Evolutionary conservation across 108 stramenopile species (phyloP), one percentile per base, ranked within the genome.

Genomic region (Cyclotella choctawhatcheeana): DNA sequence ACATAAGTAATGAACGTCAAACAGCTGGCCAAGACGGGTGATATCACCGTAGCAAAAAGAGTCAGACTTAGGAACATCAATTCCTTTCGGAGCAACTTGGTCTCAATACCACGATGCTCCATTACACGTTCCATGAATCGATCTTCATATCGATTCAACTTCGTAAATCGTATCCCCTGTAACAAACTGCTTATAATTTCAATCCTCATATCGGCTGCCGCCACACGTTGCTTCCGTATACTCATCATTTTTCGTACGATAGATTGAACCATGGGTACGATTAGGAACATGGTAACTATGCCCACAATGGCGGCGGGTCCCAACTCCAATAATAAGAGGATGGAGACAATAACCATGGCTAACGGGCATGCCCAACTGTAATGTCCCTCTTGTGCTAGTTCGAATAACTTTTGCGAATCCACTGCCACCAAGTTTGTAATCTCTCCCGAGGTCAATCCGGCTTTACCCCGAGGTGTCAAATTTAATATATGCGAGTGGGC

Each of bases 361-460:
- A 97, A 54, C 16, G 94, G 96, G 33, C 91, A 74, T 32, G 85
- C 74, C 96, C 96, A 97, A n/a, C 63, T 31, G 20, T 61, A 78
- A 83, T 96, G 93, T 0, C 85, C 87, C 44, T 93, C 91, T 69
- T 90, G 91, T 12, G 85, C 66, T 10, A 90, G 81, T 82, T 93
- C 92, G 69, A 86, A 90, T n/a, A 93, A 53, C 62, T 92, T 94
- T 68, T 94, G 90, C 0, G 86, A 69, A 69, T 96, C 96, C 14
- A 91, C 84, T 0, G 89, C 89, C 10, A 94, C 80, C 8, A 96
- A 69, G 26, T 89, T 94, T 45, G 86, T 83, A 17, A 91, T 74
- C 69, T 93, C 84, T 26, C 92, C 95, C 0, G 84, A 74, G 2
- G 89, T 86, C 50, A 91, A 51, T 5, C 84, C 85, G 0, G 58